phyloP scores from a whole-genome alignment of 2,329 filamentous ascomycete species.

The Septoria linicola region DNA sequence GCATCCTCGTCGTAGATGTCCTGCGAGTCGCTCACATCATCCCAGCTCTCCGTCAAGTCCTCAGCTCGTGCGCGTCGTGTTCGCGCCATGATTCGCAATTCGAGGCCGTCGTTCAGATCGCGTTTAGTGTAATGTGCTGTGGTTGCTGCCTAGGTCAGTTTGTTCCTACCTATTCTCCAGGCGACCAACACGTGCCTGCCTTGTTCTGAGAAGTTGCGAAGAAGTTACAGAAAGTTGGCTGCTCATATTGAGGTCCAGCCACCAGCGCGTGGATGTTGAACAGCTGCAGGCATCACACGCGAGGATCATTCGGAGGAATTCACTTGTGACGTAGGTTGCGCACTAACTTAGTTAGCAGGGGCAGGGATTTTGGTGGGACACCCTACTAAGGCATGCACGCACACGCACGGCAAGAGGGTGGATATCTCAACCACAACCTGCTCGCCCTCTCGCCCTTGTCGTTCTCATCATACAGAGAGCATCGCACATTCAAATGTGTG shows the following conservation, averaged over 20 bases:
- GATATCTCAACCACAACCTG: no score
- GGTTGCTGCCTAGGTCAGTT: background rate
- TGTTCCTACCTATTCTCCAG: background rate
- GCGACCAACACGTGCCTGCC: background rate
- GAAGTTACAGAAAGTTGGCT: background rate
- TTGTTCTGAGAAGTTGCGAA: background rate
- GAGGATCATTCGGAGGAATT: no score
- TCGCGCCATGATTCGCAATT: constrained; percentile 22
- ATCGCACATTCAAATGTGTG: no score
- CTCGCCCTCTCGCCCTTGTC: no score
- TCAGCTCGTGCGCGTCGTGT: constrained; percentile 25
- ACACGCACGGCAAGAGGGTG: no score
- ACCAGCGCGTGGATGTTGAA: constrained; percentile 11
- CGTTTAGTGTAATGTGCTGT: background rate
- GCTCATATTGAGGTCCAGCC: constrained; percentile 5
- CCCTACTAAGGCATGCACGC: no score
- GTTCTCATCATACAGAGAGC: no score
- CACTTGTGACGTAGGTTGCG: constrained; percentile 10
- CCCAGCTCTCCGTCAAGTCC: constrained; percentile 39
- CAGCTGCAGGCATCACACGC: constrained; percentile 9
- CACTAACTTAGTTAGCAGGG: constrained; percentile 8
- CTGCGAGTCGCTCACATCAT: constrained; percentile 33
- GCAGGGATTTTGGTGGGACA: background rate
- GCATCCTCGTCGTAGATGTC: constrained; percentile 32
- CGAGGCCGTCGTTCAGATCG: no score